Percentiles rank a stretch among this genome's conserved stretches.
These are phyloP conservation scores for Acacia pycnantha DNA, from an alignment of 331 rosid genomes.

Conservation along the genomic window DNA sequence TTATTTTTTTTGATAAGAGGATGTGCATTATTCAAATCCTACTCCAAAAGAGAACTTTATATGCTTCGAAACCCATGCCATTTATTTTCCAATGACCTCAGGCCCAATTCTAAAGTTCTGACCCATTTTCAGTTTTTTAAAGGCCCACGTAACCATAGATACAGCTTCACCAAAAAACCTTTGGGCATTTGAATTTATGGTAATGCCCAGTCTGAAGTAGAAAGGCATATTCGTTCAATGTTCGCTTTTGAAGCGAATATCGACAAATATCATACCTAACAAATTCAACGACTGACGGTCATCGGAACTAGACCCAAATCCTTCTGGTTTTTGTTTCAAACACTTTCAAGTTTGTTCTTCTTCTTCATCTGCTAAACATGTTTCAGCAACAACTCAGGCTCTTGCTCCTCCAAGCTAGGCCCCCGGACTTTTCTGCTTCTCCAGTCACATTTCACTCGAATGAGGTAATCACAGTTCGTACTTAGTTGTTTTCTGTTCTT, in stretches of 20 bases:
- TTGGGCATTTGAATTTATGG: too few relatives aligned
- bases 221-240: conserved; percentile 39
- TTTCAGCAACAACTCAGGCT: not conserved
- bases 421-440: conserved; percentile 13
- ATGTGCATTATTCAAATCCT: not conserved
- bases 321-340: conserved; percentile 1
- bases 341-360: not conserved
- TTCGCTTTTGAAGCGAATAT: conserved; percentile 2
- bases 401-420: not conserved
- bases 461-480: conserved; percentile 24
- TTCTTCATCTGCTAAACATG: not conserved
- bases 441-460: not conserved
- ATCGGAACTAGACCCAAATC: not conserved
- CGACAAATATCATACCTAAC: not conserved
- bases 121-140: not conserved
- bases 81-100: not conserved
- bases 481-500: not conserved
- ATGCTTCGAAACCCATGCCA: not conserved
- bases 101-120: not conserved
- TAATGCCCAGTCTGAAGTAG: not conserved
- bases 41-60: not conserved
- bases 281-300: not conserved
- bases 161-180: too few relatives aligned
- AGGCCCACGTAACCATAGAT: not conserved
- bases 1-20: too few relatives aligned